A percentile compares a stretch with the other conserved stretches of the same genome.
phyloP scores from a whole-genome alignment of 192 early-diverging fungal genomes.

The Funneliformis geosporum region DNA sequence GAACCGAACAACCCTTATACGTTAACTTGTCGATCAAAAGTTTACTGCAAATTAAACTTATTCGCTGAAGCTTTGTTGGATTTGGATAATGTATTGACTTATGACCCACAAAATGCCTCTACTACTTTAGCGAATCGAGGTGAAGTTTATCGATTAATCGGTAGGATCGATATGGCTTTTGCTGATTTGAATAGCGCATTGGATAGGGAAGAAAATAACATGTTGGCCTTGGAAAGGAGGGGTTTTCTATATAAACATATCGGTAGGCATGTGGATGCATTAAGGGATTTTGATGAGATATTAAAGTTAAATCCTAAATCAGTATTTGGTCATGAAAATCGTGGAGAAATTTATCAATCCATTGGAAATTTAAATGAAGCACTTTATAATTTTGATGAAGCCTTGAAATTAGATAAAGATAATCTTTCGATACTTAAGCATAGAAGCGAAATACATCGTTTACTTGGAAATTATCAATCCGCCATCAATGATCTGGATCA shows the following conservation, averaged over 20 bases:
- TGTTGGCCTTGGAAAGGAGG: neutral
- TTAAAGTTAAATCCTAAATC: neutral
- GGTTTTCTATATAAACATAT: neutral
- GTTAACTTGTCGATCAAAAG: slow-evolving; percentile 5
- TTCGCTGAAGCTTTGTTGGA: slow-evolving; percentile 9
- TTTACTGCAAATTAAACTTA: neutral
- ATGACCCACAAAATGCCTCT: neutral
- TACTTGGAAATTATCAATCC: neutral
- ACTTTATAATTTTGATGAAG: neutral
- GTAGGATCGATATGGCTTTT: neutral
- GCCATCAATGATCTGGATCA: neutral
- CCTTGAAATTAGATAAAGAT: neutral
- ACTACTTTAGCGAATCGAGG: slow-evolving; percentile 18
- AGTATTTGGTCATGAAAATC: neutral
- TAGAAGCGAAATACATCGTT: slow-evolving; percentile 7
- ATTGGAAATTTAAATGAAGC: slow-evolving; percentile 9
- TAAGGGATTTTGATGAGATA: slow-evolving; percentile 1
- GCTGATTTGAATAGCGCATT: slow-evolving; percentile 11
- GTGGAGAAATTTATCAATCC: neutral
- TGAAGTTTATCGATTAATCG: slow-evolving; percentile 20
- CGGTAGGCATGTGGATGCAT: neutral
- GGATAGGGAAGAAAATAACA: neutral
- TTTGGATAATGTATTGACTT: neutral
- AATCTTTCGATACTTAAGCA: neutral
- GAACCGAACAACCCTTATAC: slow-evolving; percentile 4